phyloP scores from a whole-genome alignment of 2,329 filamentous ascomycete genomes.

The Penicillium brasilianum region DNA sequence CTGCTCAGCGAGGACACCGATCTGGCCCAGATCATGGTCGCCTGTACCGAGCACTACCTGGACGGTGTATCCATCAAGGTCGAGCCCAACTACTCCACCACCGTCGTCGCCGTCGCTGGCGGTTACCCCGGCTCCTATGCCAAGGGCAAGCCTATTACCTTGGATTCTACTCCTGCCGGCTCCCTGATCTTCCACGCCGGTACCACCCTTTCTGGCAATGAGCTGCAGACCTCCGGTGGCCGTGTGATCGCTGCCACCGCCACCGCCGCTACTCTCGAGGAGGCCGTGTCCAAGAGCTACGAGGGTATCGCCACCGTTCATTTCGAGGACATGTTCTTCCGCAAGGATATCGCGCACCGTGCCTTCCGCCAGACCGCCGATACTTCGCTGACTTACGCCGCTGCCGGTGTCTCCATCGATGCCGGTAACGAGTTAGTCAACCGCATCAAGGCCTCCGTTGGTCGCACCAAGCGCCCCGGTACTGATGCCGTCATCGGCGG shows the following conservation, averaged over 20 bases:
- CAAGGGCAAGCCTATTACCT: constrained; percentile 71
- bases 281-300: constrained; percentile 88
- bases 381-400: constrained; percentile 78
- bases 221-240: constrained; percentile 79
- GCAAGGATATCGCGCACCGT: constrained; percentile 88
- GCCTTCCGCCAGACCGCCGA: constrained; percentile 48
- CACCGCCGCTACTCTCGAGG: constrained; percentile 73
- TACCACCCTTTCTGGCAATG: constrained; percentile 67
- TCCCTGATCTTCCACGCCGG: constrained; percentile 92
- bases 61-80: constrained; percentile 71
- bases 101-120: constrained; percentile 89
- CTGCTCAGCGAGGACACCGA: constrained; percentile 79
- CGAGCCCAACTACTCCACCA: constrained; percentile 75
- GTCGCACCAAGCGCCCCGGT: constrained; percentile 80
- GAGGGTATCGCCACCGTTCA: constrained; percentile 77
- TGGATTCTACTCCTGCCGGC: constrained; percentile 60
- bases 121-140: constrained; percentile 88
- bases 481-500: constrained; percentile 94
- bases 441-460: constrained; percentile 88
- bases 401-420: constrained; percentile 92
- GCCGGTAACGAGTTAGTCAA: constrained; percentile 91
- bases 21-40: constrained; percentile 85
- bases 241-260: constrained; percentile 94
- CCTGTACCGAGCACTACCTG: constrained; percentile 77
- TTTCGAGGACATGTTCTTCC: constrained; percentile 88